These are phyloP conservation scores for Cystoisospora suis DNA, from an alignment of 169 alveolate species.

Conservation along the genomic window DNA sequence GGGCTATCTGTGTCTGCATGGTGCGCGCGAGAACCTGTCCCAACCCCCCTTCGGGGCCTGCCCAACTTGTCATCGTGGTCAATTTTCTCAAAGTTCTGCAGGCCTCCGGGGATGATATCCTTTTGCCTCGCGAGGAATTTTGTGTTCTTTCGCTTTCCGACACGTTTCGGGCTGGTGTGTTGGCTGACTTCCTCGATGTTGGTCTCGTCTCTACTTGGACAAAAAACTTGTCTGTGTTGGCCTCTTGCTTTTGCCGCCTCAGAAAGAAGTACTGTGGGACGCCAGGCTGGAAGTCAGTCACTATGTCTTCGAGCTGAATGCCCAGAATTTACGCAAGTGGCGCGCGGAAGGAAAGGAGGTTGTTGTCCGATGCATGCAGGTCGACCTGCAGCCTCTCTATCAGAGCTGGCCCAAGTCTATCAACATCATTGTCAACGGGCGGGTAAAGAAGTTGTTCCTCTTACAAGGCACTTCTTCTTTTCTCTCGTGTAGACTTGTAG, in stretches of 20 bases:
- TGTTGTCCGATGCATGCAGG: conserved; percentile 39
- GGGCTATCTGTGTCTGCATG: too few species aligned
- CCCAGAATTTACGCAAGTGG: not conserved
- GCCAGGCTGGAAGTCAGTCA: not conserved
- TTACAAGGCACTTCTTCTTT: too few species aligned
- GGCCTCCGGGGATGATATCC: too few species aligned
- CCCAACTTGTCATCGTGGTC: too few species aligned
- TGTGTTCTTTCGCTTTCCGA: too few species aligned
- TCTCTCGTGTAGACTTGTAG: too few species aligned
- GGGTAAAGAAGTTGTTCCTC: conserved; percentile 25
- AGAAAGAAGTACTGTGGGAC: conserved; percentile 29
- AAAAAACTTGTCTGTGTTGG: too few species aligned
- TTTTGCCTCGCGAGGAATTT: too few species aligned
- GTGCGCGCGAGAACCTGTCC: too few species aligned
- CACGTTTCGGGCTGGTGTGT: not conserved
- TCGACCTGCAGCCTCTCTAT: conserved; percentile 36
- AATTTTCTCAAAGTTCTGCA: too few species aligned
- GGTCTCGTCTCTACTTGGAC: not conserved
- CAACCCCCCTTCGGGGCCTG: too few species aligned
- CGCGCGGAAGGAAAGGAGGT: conserved; percentile 40
- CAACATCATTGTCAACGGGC: conserved; percentile 43
- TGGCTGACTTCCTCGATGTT: not conserved
- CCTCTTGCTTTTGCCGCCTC: not conserved
- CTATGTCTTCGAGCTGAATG: not conserved
- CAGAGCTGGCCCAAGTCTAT: conserved; percentile 58